Percentiles rank a stretch among this genome's conserved stretches.
Evolutionary conservation across 2,329 filamentous ascomycete genomes (phyloP).

Genomic region (Xylariaceae sp.): DNA sequence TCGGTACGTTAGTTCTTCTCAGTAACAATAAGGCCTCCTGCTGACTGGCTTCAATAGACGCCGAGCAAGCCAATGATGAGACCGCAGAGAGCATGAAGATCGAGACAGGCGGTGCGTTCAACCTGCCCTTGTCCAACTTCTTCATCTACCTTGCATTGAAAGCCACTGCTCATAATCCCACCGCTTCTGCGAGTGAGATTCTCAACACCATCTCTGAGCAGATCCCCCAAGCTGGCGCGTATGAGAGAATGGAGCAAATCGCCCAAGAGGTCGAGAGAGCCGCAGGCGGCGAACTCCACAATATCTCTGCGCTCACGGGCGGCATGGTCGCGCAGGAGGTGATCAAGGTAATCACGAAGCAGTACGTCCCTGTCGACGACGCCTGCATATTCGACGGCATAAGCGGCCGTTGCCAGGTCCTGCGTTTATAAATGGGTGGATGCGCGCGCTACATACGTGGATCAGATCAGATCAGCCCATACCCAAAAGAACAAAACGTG

Average conservation of each 20-base stretch:
- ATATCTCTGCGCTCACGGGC: constrained; percentile 79
- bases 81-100: constrained; percentile 42
- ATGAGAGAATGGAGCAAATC: constrained; percentile 48
- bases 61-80: constrained; percentile 51
- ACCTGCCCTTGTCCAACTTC: constrained; percentile 54
- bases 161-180: constrained; percentile 44
- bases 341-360: constrained; percentile 78
- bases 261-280: constrained; percentile 68
- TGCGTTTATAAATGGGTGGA: constrained; percentile 43
- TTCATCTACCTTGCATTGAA: constrained; percentile 64
- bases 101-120: constrained; percentile 29
- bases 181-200: constrained; percentile 49
- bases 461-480: no score
- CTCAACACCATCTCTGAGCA: constrained; percentile 40
- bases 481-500: neutral
- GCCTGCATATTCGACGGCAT: constrained; percentile 68
- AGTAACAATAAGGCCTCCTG: constrained; percentile 25
- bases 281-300: constrained; percentile 82
- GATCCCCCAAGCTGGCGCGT: constrained; percentile 44
- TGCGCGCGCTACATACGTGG: constrained; percentile 8
- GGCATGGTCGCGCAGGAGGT: constrained; percentile 96
- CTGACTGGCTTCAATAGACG: constrained; percentile 36
- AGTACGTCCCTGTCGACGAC: constrained; percentile 67
- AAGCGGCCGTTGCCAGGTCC: constrained; percentile 54
- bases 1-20: constrained; percentile 41